phyloP scores from a whole-genome alignment of 148 eudicot genomes.

The Rhododendron kiyosumense region DNA sequence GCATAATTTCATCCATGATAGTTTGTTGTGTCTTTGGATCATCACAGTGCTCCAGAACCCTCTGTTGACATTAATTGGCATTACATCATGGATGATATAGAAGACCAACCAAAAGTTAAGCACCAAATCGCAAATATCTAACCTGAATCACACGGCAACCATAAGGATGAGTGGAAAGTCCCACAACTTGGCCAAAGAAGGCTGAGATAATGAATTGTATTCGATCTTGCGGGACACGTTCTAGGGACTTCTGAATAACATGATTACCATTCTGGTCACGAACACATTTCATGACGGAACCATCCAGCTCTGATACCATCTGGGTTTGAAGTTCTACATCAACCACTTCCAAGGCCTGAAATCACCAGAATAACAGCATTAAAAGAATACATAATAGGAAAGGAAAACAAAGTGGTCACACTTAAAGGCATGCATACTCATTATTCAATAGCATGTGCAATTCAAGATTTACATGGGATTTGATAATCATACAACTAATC shows the following conservation, averaged over 20 bases:
- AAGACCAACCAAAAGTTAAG: neutral
- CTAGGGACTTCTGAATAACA: constrained; percentile 76
- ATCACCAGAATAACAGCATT: neutral
- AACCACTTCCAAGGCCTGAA: constrained; percentile 65
- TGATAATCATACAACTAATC: neutral
- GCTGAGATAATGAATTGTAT: constrained; percentile 51
- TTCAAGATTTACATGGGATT: neutral
- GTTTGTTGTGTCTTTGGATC: constrained; percentile 38
- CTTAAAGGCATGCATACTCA: neutral
- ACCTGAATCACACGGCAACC: constrained; percentile 85
- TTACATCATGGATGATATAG: neutral
- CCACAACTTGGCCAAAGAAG: constrained; percentile 53
- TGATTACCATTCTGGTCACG: constrained; percentile 79
- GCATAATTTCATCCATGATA: constrained; percentile 59
- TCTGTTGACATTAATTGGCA: constrained; percentile 26
- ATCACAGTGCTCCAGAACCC: constrained; percentile 60
- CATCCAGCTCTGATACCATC: constrained; percentile 55
- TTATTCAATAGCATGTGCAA: neutral
- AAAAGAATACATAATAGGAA: neutral
- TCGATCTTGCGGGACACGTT: constrained; percentile 49
- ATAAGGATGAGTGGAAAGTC: constrained; percentile 64
- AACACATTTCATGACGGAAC: constrained; percentile 61
- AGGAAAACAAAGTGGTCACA: neutral
- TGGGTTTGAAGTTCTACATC: constrained; percentile 42
- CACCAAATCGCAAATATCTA: neutral